Evolutionary conservation across 495 filamentous ascomycete species (phyloP), one percentile per base, ranked within the genome.

Genomic region (Hyaloscypha finlandica): DNA sequence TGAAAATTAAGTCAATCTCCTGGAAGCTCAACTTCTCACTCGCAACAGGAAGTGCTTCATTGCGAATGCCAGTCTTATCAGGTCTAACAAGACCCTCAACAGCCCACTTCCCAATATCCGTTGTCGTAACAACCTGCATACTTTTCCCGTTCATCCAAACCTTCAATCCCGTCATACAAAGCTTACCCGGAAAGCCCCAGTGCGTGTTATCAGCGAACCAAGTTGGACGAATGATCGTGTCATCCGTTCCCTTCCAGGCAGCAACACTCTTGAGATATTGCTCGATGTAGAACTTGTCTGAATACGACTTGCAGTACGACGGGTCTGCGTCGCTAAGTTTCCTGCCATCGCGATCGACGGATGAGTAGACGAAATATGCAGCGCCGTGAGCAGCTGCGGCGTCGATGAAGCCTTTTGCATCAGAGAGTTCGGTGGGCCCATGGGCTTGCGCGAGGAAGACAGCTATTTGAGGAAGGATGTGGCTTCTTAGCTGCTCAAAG

Each of bases 281-380:
- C 77, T 92, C 90, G 69, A 91, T 88, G 1, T 83, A 69, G 67
- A 88, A 81, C 74, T 92, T 92, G 77, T 71, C 79, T 67, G 81
- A 81, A 73, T 90, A 92, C 71, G 91, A 89, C 42, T 87, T 88
- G 57, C 91, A 79, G 0, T 80, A 73, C 0, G 89, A 91, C 5
- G 81, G 76, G 64, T 85, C 88, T 11, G 78, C 66, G 69, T 81
- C 82, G 31, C 81, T 86, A 0, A 71, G 74, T 14, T 81, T 77
- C 19, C 79, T 75, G 35, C 88, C 89, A 48, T 88, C 88, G 4
- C 90, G 87, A 66, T 92, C 90, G 14, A 91, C 87, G 52, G 82
- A 85, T 60, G 77, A 81, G 77, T 90, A 92, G 14, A 93, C 85
- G 72, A 92, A 90, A 70, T 86, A 80, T 61, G 80, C 77, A 61